phyloP scores from a whole-genome alignment of 2,329 filamentous ascomycete species.

The Aspergillus fijiensis region DNA sequence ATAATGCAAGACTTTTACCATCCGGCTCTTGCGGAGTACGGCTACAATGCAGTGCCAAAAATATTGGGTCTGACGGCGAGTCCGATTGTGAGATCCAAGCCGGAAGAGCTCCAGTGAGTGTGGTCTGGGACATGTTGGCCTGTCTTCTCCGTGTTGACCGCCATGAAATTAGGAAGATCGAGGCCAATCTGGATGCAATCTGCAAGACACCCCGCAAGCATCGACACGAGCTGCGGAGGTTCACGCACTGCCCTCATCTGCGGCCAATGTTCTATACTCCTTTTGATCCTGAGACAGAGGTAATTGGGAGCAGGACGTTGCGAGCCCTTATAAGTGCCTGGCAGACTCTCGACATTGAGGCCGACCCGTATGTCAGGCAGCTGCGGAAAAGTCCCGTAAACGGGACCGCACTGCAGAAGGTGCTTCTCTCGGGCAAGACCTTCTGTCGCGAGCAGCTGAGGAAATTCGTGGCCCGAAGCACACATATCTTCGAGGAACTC shows the following conservation, averaged over 20 bases:
- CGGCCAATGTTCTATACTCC: conserved; percentile 25
- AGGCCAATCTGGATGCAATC: conserved; percentile 67
- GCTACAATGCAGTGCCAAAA: conserved; percentile 51
- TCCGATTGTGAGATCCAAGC: conserved; percentile 63
- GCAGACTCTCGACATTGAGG: conserved; percentile 52
- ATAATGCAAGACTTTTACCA: conserved; percentile 76
- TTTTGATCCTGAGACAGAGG: neutral
- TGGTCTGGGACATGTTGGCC: neutral
- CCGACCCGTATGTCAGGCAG: conserved; percentile 61
- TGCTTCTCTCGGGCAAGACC: conserved; percentile 34
- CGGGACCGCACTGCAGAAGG: conserved; percentile 25
- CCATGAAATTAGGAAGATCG: conserved; percentile 51
- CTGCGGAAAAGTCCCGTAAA: conserved; percentile 47
- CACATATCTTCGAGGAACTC: conserved; percentile 56
- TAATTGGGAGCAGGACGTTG: conserved; percentile 36
- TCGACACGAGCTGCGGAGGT: conserved; percentile 66
- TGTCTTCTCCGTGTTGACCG: conserved; percentile 5
- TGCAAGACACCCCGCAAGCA: conserved; percentile 68
- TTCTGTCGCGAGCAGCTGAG: conserved; percentile 56
- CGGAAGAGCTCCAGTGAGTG: conserved; percentile 54
- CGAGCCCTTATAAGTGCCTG: conserved; percentile 46
- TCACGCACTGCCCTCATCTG: conserved; percentile 64
- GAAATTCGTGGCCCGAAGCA: conserved; percentile 52
- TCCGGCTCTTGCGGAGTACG: conserved; percentile 34
- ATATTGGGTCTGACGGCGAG: conserved; percentile 82